Evolutionary conservation across 108 stramenopile species (phyloP).

Genomic region (Poteriospumella lacustris): DNA sequence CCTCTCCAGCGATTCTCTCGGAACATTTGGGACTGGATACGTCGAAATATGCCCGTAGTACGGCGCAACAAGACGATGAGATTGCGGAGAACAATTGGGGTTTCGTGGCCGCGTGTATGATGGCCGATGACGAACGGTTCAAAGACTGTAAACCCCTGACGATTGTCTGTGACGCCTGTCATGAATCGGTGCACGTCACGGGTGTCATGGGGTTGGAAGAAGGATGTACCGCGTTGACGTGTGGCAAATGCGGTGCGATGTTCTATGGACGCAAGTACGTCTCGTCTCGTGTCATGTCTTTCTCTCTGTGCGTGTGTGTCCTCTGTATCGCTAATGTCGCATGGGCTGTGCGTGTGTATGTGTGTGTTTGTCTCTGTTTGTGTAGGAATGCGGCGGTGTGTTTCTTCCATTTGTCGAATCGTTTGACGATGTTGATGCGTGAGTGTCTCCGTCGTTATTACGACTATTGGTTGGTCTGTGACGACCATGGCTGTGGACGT

Average conservation of each 20-base stretch:
- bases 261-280: constrained; percentile 14
- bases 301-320: constrained; percentile 30
- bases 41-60: constrained; percentile 30
- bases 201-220: background rate
- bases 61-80: constrained; percentile 9
- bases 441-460: constrained; percentile 45
- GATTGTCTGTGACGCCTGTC: constrained; percentile 15
- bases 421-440: constrained; percentile 47
- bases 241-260: constrained; percentile 28
- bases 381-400: constrained; percentile 45
- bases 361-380: constrained; percentile 26
- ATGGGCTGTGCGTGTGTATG: constrained; percentile 28
- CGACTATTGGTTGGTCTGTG: constrained; percentile 50
- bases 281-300: background rate
- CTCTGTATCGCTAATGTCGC: constrained; percentile 38
- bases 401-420: constrained; percentile 44
- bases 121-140: constrained; percentile 52
- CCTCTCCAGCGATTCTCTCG: constrained; percentile 49
- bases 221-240: background rate
- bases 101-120: constrained; percentile 37
- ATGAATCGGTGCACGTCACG: background rate
- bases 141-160: constrained; percentile 34
- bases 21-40: constrained; percentile 57
- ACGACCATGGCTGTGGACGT: constrained; percentile 36
- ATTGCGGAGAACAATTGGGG: constrained; percentile 31